Conservation (phyloP, 139 green algal genomes). For the Chlamydomonas applanata region DNA sequence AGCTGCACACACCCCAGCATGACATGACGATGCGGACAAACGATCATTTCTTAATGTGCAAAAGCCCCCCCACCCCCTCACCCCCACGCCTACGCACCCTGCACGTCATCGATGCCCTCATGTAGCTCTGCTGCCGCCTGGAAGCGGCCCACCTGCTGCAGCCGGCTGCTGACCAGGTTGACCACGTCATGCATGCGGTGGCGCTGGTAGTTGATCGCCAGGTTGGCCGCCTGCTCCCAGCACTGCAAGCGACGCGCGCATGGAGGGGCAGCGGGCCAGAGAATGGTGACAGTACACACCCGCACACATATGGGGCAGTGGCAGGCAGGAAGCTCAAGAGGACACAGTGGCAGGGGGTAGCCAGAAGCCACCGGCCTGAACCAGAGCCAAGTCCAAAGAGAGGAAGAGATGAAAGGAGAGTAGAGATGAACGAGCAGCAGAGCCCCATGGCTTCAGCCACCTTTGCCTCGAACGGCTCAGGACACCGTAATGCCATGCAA, state of each 20-base stretch:
- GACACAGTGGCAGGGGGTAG: background rate
- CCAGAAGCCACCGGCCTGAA: too few species aligned
- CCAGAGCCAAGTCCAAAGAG: too few species aligned
- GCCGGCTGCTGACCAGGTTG: conserved; percentile 45
- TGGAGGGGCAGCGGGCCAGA: background rate
- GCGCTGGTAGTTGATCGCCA: conserved; percentile 66
- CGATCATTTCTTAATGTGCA: too few species aligned
- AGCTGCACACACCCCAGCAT: too few species aligned
- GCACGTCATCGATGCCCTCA: conserved; percentile 57
- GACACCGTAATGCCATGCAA: too few species aligned
- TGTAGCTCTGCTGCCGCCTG: conserved; percentile 65
- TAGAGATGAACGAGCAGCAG: too few species aligned
- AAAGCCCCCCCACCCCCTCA: too few species aligned
- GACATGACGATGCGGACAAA: too few species aligned
- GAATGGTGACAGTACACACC: background rate
- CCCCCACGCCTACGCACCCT: conserved; percentile 14
- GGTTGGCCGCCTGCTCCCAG: conserved; percentile 58
- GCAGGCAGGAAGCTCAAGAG: background rate
- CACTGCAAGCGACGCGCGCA: conserved; percentile 39
- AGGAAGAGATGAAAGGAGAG: too few species aligned
- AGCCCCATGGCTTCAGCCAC: too few species aligned
- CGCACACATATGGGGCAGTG: background rate
- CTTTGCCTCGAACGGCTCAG: too few species aligned
- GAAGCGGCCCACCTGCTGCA: conserved; percentile 54
- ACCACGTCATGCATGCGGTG: conserved; percentile 65